Conservation (phyloP, 2,329 filamentous ascomycete genomes). For the Fusarium pseudonygamai region DNA sequence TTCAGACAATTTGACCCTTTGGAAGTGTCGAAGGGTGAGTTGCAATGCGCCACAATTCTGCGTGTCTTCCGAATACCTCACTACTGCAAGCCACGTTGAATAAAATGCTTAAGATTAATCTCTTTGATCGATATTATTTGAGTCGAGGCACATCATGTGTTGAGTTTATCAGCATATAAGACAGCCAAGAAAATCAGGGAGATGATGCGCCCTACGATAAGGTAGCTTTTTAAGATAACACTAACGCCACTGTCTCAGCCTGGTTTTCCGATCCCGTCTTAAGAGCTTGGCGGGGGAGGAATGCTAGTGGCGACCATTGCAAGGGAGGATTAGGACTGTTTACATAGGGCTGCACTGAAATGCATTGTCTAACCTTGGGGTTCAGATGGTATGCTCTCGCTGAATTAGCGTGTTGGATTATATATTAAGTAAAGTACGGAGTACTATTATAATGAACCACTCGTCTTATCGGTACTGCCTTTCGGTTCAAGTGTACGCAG, state of each 20-base stretch:
- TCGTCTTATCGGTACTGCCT: neutral
- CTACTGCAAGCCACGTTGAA: neutral
- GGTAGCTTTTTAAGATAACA: neutral
- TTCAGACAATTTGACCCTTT: neutral
- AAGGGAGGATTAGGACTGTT: neutral
- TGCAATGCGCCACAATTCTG: neutral
- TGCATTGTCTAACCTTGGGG: too few relatives aligned
- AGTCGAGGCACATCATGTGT: neutral
- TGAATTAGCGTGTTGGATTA: neutral
- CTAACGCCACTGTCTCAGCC: neutral
- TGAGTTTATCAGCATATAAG: neutral
- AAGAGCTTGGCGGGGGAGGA: neutral
- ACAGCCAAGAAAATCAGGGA: neutral
- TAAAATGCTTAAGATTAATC: neutral
- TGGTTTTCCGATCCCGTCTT: neutral
- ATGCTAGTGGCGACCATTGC: neutral
- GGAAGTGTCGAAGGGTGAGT: neutral
- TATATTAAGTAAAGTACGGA: neutral
- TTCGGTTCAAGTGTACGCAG: neutral
- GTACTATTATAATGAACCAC: neutral
- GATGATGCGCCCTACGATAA: neutral
- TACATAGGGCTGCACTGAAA: neutral
- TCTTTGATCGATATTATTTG: neutral
- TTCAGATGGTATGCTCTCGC: neutral
- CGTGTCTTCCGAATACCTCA: neutral